Conservation (phyloP, 2,329 filamentous ascomycete species). For the Falciphora oryzae region DNA sequence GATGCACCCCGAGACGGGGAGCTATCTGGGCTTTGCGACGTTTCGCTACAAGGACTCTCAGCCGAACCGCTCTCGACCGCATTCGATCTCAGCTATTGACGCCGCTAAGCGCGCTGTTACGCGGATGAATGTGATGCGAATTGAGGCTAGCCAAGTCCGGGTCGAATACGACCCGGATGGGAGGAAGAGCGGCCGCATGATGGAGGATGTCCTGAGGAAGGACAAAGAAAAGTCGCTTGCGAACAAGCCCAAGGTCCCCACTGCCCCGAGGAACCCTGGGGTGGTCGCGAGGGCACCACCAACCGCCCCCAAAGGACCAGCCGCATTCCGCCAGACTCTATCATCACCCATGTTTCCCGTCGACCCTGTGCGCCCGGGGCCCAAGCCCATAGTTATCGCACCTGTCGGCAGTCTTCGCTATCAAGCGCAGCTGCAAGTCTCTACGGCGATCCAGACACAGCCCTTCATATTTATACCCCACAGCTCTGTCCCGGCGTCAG, state of each 20-base stretch:
- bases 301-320: slow-evolving; percentile 81
- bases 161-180: slow-evolving; percentile 90
- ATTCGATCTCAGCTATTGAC: slow-evolving; percentile 62
- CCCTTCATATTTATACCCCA: slow-evolving; percentile 91
- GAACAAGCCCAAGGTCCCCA: slow-evolving; percentile 13
- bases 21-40: slow-evolving; percentile 87
- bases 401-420: neutral
- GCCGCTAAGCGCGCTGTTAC: slow-evolving; percentile 77
- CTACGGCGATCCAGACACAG: slow-evolving; percentile 38
- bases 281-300: slow-evolving; percentile 62
- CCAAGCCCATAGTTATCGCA: slow-evolving; percentile 17
- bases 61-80: slow-evolving; percentile 43
- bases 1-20: slow-evolving; percentile 90
- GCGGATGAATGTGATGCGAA: slow-evolving; percentile 69
- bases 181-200: slow-evolving; percentile 69
- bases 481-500: slow-evolving; percentile 78
- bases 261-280: slow-evolving; percentile 26
- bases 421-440: neutral
- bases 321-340: slow-evolving; percentile 41
- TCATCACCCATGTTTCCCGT: neutral
- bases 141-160: slow-evolving; percentile 70
- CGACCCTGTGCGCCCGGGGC: slow-evolving; percentile 1
- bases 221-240: slow-evolving; percentile 48
- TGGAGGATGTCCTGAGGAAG: slow-evolving; percentile 67
- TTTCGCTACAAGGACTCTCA: slow-evolving; percentile 79